These are phyloP conservation scores for Triticum urartu DNA, from an alignment of 176 grass and related monocot genomes.

Conservation along the genomic window DNA sequence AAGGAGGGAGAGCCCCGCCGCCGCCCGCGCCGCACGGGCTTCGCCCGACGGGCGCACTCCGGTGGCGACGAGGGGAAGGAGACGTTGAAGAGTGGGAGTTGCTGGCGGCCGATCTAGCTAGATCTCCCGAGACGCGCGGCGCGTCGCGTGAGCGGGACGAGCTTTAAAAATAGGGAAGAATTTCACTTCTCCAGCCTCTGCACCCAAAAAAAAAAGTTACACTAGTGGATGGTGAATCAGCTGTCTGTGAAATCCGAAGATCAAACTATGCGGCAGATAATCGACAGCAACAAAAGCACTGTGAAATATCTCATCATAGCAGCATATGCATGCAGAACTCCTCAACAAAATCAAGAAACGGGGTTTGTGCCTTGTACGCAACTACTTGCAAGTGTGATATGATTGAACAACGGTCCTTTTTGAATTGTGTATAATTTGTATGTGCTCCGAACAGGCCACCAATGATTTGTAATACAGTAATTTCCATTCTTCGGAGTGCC, in stretches of 20 bases:
- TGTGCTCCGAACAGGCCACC: neutral
- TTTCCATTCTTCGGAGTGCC: constrained; percentile 4
- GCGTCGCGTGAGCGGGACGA: too few relatives aligned
- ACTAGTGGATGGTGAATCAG: constrained; percentile 20
- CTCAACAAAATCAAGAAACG: neutral
- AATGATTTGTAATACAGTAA: neutral
- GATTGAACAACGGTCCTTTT: neutral
- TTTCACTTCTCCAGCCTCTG: too few relatives aligned
- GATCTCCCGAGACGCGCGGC: too few relatives aligned
- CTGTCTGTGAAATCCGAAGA: too few relatives aligned
- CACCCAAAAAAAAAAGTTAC: neutral
- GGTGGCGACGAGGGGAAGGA: too few relatives aligned
- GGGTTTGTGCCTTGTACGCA: neutral
- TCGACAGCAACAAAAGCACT: neutral
- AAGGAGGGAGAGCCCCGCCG: too few relatives aligned
- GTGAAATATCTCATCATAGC: neutral
- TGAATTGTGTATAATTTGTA: too few relatives aligned
- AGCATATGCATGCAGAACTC: neutral
- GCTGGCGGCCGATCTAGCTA: too few relatives aligned
- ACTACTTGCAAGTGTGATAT: neutral
- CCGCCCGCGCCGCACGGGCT: too few relatives aligned
- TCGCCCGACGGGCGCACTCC: too few relatives aligned
- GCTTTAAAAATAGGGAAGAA: too few relatives aligned
- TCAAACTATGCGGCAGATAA: neutral
- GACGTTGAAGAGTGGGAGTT: too few relatives aligned